Evolutionary conservation across 2,329 filamentous ascomycete genomes (phyloP).

Genomic region (Xylariomycetidae sp.): DNA sequence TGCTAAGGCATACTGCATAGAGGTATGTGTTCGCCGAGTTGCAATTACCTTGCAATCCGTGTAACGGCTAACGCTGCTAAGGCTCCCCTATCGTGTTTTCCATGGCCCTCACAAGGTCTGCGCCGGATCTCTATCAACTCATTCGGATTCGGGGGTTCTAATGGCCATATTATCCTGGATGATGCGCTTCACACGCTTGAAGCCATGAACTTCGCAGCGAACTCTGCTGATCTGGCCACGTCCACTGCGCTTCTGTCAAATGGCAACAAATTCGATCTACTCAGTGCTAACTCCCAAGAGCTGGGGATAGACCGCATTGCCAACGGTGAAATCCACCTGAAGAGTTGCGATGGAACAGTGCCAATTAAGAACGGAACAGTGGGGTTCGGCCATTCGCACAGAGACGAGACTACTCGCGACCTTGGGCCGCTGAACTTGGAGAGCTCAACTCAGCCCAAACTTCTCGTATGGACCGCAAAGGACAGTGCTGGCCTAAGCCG

Average conservation of each 20-base stretch:
- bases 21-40: not conserved
- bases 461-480: slow-evolving; percentile 5
- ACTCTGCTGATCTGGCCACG: not conserved
- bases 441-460: not conserved
- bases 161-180: slow-evolving; percentile 27
- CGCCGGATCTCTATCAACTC: slow-evolving; percentile 23
- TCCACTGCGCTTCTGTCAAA: not conserved
- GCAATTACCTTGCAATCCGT: not conserved
- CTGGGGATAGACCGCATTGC: too few relatives aligned
- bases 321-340: not conserved
- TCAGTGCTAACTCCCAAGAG: too few relatives aligned
- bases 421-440: not conserved
- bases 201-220: not conserved
- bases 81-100: not conserved
- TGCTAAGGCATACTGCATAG: not conserved
- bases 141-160: slow-evolving; percentile 32
- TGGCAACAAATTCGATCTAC: too few relatives aligned
- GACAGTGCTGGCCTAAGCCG: slow-evolving; percentile 2
- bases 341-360: not conserved
- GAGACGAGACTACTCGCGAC: too few relatives aligned
- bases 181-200: slow-evolving; percentile 3
- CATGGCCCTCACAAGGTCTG: slow-evolving; percentile 2
- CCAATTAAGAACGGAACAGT: not conserved
- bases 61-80: not conserved
- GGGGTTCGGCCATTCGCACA: not conserved